These are phyloP conservation scores for Knoxia roxburghii DNA, from an alignment of 257 asterid genomes.

Conservation along the genomic window DNA sequence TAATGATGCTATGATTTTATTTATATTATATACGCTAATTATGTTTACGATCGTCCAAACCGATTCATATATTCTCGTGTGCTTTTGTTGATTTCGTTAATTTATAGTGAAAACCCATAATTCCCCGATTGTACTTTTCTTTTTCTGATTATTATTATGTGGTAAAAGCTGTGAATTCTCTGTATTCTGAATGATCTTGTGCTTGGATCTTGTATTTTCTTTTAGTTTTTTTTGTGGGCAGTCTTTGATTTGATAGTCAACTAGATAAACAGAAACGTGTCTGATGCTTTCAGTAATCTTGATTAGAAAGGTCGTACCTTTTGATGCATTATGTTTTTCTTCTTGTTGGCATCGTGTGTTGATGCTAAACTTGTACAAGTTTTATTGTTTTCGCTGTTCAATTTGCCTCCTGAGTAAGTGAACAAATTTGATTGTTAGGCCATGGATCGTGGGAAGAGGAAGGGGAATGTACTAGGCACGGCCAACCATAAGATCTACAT, in stretches of 20 bases:
- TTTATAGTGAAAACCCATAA: neutral
- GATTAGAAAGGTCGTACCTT: neutral
- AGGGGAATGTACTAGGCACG: slow-evolving; percentile 14
- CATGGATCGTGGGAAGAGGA: slow-evolving; percentile 49
- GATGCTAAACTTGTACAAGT: neutral
- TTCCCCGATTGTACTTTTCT: neutral
- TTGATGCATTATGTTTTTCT: no score
- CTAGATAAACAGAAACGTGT: neutral
- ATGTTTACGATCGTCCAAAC: neutral
- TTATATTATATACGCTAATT: neutral
- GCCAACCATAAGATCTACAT: slow-evolving; percentile 32
- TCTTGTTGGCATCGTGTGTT: neutral
- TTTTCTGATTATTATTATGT: no score
- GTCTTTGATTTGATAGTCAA: no score
- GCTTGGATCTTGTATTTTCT: neutral
- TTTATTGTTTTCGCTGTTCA: neutral
- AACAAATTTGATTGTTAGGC: slow-evolving; percentile 4
- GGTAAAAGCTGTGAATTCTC: no score
- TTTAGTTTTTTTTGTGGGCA: neutral
- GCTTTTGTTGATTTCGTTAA: neutral
- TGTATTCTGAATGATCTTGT: neutral
- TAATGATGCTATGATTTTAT: neutral
- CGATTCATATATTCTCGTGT: neutral
- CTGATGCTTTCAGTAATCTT: neutral
- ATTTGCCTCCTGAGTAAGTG: neutral